These are phyloP conservation scores for Flaveria bidentis DNA, from an alignment of 129 eudicot genomes.

Conservation along the genomic window DNA sequence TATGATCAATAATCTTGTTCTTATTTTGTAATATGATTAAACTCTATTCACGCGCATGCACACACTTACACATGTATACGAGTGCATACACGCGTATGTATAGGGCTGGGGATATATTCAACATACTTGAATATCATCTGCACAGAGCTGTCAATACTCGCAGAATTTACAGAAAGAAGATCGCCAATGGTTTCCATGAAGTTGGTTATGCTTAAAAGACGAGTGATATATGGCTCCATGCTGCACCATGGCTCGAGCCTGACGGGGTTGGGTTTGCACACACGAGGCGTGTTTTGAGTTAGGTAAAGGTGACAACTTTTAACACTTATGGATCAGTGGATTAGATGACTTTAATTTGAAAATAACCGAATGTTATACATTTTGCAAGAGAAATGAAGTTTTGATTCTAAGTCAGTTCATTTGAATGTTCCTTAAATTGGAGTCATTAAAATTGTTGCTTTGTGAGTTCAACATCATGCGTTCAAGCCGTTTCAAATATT, in stretches of 20 bases:
- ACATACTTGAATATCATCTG: no score
- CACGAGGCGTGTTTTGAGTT: background rate
- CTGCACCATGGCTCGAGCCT: constrained; percentile 34
- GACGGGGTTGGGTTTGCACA: constrained; percentile 33
- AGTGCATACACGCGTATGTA: no score
- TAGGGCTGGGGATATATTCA: no score
- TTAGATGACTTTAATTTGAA: background rate
- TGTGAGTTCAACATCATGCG: no score
- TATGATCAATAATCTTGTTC: constrained; percentile 28
- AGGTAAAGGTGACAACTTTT: background rate
- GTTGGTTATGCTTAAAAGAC: constrained; percentile 43
- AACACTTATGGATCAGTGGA: no score
- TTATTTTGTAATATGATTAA: background rate
- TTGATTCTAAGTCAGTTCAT: background rate
- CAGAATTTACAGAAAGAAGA: constrained; percentile 26
- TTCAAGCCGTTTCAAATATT: no score
- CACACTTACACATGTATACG: background rate
- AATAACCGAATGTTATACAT: no score
- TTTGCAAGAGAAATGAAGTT: background rate
- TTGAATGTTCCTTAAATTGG: background rate
- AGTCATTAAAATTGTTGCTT: no score
- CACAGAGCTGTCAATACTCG: background rate
- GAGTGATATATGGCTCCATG: constrained; percentile 43
- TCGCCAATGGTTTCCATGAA: constrained; percentile 24
- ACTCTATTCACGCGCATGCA: background rate